phyloP scores from a whole-genome alignment of 176 grass and related monocot species.

The Pontederia crassipes region DNA sequence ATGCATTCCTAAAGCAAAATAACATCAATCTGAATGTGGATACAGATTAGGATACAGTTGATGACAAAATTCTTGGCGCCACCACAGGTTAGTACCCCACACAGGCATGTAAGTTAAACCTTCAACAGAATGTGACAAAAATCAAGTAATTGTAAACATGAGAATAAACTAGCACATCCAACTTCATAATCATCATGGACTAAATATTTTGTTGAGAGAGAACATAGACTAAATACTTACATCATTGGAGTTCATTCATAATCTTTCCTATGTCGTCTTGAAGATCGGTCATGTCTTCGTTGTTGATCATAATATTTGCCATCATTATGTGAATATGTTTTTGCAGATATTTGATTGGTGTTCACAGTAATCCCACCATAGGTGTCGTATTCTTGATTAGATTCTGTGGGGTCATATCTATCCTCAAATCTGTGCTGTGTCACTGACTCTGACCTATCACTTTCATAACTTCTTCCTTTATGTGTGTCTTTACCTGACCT shows the following conservation, averaged over 20 bases:
- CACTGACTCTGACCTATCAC: slow-evolving; percentile 34
- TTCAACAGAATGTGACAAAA: slow-evolving; percentile 24
- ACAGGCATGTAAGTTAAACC: slow-evolving; percentile 32
- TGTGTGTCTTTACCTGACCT: slow-evolving; percentile 37
- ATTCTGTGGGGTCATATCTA: slow-evolving; percentile 47
- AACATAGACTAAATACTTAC: slow-evolving; percentile 15
- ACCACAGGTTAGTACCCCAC: slow-evolving; percentile 39
- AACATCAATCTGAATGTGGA: slow-evolving; percentile 43
- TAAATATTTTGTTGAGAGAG: background rate
- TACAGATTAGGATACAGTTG: slow-evolving; percentile 96
- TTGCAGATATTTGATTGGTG: slow-evolving; percentile 4
- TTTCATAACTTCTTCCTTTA: slow-evolving; percentile 28
- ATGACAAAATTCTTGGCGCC: slow-evolving; percentile 37
- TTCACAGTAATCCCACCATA: slow-evolving; percentile 11
- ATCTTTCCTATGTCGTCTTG: slow-evolving; percentile 28
- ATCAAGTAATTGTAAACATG: slow-evolving; percentile 3
- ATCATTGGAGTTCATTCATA: slow-evolving; percentile 16
- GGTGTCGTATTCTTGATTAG: slow-evolving; percentile 35
- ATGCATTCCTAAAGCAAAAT: slow-evolving; percentile 12
- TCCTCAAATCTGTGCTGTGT: slow-evolving; percentile 54
- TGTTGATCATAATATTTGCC: slow-evolving; percentile 4
- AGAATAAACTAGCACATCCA: no score
- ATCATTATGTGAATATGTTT: slow-evolving; percentile 21
- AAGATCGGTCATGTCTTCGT: slow-evolving; percentile 1
- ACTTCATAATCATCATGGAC: no score